Conservation (phyloP, 2,329 filamentous ascomycete genomes). For the Neoarthrinium moseri region DNA sequence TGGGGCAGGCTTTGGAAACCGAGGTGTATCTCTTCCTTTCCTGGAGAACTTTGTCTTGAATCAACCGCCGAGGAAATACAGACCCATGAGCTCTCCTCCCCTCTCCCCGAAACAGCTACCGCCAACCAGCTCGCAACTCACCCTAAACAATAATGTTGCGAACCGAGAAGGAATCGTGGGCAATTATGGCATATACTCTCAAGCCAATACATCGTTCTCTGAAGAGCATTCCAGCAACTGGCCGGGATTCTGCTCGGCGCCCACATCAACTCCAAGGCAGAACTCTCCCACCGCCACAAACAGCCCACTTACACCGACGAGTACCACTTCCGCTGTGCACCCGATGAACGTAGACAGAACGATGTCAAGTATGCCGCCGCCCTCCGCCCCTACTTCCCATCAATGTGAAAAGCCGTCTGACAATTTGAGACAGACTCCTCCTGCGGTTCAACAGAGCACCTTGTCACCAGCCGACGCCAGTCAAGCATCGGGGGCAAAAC, state of each 20-base stretch:
- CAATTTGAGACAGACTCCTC: slow-evolving; percentile 5
- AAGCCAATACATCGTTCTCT: not conserved
- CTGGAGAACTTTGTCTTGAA: slow-evolving; percentile 31
- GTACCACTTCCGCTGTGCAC: slow-evolving; percentile 1
- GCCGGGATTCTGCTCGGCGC: not conserved
- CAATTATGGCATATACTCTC: not conserved
- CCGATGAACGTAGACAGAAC: slow-evolving; percentile 1
- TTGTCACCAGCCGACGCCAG: slow-evolving; percentile 3
- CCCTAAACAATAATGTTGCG: slow-evolving; percentile 1
- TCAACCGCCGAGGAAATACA: slow-evolving; percentile 20
- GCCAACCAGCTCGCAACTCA: too few relatives aligned
- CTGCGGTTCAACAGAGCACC: slow-evolving; percentile 1
- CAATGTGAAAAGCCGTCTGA: slow-evolving; percentile 6
- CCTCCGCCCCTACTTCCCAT: slow-evolving; percentile 12
- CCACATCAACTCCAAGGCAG: not conserved
- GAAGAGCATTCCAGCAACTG: not conserved
- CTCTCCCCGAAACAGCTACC: slow-evolving; percentile 24
- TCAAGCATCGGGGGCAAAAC: slow-evolving; percentile 18
- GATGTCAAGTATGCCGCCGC: slow-evolving; percentile 19
- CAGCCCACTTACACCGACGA: slow-evolving; percentile 6
- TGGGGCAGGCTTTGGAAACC: slow-evolving; percentile 24
- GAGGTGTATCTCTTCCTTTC: slow-evolving; percentile 32
- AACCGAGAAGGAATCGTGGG: not conserved
- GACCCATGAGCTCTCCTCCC: slow-evolving; percentile 27
- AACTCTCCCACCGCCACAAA: slow-evolving; percentile 6